Evolutionary conservation across 805 yeast genomes (phyloP), one percentile per base, ranked within the genome.

Genomic region (Nakazawaea peltata): DNA sequence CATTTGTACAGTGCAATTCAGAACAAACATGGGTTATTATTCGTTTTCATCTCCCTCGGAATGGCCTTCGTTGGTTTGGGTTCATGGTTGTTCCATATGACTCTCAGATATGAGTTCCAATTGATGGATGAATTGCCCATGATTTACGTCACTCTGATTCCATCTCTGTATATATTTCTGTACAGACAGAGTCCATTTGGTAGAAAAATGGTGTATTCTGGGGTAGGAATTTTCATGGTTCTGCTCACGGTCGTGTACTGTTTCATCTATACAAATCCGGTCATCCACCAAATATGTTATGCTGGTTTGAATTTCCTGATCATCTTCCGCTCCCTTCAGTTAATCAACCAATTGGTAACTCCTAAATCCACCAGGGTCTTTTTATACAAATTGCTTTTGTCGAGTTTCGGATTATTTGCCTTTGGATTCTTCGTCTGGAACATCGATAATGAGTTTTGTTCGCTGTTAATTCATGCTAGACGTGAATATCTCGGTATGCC

Each of bases 131-230:
- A 92, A 56, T 66, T 92, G 49, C 98, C 98, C 27, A 92, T 92
- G 98, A 85, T 92, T 43, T 92, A 92, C 59, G 97, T 95, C 16
- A 92, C 98, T 2, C 90, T 96, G 44, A 77, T 90, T 19, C 97
- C 98, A 0, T 78, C 86, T 42, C 63, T 58, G 2, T 57, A 58
- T 41, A 40, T 59, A 12, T 54, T 46, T 41, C 54, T 59, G 21
- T 57, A 54, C 54, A 40, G 46, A 19, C 50, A 48, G 27, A 39
- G 57, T 0, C 40, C 41, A 3, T 26, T 39, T 24, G 36, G 36
- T 10, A 33, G 33, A 26, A 37, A 29, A 33, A 8, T 37, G 32
- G 19, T 30, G 4, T 37, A 33, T 29, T 26, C 29, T 4, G 21
- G 19, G 3, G 19, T 37, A 3, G 15, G 44, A 10, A n/a, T 49